Evolutionary conservation across 1,139 yeast genomes (phyloP), one percentile per base, ranked within the genome.

Genomic region (Saccharomyces hybrid): DNA sequence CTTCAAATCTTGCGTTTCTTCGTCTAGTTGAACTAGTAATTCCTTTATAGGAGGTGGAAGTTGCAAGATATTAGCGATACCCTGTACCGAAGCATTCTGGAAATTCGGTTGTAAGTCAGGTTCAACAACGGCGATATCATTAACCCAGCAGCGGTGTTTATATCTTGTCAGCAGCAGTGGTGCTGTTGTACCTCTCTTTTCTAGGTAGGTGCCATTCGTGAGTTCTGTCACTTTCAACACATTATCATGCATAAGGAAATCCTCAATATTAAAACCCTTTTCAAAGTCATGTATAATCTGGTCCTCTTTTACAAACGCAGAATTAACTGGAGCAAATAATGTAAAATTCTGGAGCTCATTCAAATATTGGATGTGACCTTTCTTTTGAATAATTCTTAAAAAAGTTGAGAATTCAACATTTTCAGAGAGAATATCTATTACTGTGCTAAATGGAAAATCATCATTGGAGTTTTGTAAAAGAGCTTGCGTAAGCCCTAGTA

Each of bases 291-390:
- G 53, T 58, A 47, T 68, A 66, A 65, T 70, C 19, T 63, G 51
- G 12, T 59, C 64, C 19, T 54, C 61, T 26, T 61, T 65, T 14
- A 73, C 76, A 70, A 87, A 90, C 0, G 97, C 97, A 63, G 86
- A 83, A 71, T 91, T 89, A 19, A 88, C 79, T 0, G 98, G 97
- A 0, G 97, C 97, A 49, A 89, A 69, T 19, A 91, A 72, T 0
- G 98, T 89, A 53, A 85, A 78, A 67, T 90, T 86, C 41, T 75
- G 73, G 58, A 86, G 71, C 41, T 74, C 73, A 67, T 89, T 91
- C 51, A 93, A 70, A 34, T 73, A 71, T 1, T 95, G 95, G 1
- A 93, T 75, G 58, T 87, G 72, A 11, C 86, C 95, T 49, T 78
- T 75, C 51, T 79, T 73, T 67, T 91, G 97, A 2, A 91, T 64